A percentile compares a stretch with the other conserved stretches of the same genome.
Evolutionary conservation across 163 green algal species (phyloP).

Genomic region (Trebouxia gelatinosa): DNA sequence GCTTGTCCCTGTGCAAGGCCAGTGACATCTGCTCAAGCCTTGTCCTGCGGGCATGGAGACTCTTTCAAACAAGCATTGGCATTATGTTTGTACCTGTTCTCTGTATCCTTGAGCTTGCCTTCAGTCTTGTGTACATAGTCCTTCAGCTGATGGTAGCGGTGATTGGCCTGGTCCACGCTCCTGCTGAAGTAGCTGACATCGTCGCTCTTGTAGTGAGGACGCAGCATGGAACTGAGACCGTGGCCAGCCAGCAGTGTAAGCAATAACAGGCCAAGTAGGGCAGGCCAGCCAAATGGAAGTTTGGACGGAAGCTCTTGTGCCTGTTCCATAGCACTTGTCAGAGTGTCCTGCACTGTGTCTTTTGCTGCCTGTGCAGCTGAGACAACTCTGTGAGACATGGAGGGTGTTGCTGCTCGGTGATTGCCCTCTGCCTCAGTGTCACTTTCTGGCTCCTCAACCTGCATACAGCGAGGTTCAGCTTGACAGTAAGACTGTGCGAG

Average conservation of each 20-base stretch:
- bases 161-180: conserved; percentile 15
- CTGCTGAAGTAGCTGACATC: conserved; percentile 19
- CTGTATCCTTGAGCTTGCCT: conserved; percentile 17
- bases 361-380: conserved; percentile 10
- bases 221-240: background rate
- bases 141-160: conserved; percentile 12
- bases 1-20: too few species aligned
- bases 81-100: background rate
- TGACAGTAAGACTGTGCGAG: too few species aligned
- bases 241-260: conserved; percentile 24
- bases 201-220: conserved; percentile 24
- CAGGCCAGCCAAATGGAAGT: conserved; percentile 15
- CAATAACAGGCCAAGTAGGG: conserved; percentile 6
- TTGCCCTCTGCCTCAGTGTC: conserved; percentile 15
- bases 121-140: conserved; percentile 13
- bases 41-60: too few species aligned
- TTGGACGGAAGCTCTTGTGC: background rate
- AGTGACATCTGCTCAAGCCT: too few species aligned
- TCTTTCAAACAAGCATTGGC: background rate
- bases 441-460: conserved; percentile 6
- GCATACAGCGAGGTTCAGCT: too few species aligned
- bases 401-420: conserved; percentile 7
- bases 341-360: conserved; percentile 22
- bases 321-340: conserved; percentile 14
- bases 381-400: conserved; percentile 17